Base-by-base conservation (phyloP, 805 yeast species). In the Sugiyamaella qingdaonensis region DNA sequence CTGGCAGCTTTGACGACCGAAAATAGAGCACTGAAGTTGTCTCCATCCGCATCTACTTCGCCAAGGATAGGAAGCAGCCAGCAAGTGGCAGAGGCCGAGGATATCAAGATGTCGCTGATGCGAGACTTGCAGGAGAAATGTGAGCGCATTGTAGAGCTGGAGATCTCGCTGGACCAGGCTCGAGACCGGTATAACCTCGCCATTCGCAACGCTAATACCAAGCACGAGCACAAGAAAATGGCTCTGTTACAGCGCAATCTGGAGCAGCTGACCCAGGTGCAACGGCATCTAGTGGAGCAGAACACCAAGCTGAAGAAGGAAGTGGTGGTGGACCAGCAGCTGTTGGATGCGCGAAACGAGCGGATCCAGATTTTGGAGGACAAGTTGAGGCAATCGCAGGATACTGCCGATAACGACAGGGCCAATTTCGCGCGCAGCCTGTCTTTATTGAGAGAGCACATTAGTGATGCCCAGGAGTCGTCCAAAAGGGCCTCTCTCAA, bases 281-380 rank as follows among this genome's bases (percentile, higher is more conserved):
- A 85, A 51, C 75, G 75, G 48, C 86, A 85, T 55, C 76, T 84
- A 32, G 85, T 83, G 55, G 66, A 73, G n/a, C 84, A 83, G 62
- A 86, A 86, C 63, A 68, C 74, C 31, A 72, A 77, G 48, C 68
- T 86, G 33, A 73, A 79, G 48, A 79, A 75, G 58, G 88, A 85
- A 58, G 70, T 84, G 16, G 72, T 73, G 27, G 71, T 81, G 2
- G 73, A 81, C 37, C 80, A 80, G 54, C 76, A 79, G 56, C 75
- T 85, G 54, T 76, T 84, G 31, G 82, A 78, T 16, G 69, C 80
- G 14, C 75, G 88, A 51, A 79, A 79, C 54, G 74, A 73, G 49
- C 74, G 85, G 47, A 84, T 86, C 47, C 72, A 73, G 50, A 74
- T 78, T 31, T 70, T 86, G 46, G 84, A 83, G 57, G 53, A 52